Percentiles rank a stretch among this genome's conserved stretches.
These are phyloP conservation scores for Xerocomellus intermedius DNA, from an alignment of 768 basidiomycete species.

Conservation along the genomic window DNA sequence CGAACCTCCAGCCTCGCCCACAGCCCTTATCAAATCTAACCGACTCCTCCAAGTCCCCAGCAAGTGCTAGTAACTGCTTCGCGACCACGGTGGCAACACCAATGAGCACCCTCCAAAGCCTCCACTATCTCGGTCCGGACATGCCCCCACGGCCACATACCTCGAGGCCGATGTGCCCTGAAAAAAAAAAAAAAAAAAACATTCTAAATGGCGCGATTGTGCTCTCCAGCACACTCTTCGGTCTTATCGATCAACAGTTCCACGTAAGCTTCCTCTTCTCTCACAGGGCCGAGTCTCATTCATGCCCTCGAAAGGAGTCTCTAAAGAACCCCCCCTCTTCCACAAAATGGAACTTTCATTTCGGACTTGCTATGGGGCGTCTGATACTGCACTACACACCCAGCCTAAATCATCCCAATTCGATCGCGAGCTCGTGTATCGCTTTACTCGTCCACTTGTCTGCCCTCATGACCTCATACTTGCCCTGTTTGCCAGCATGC, in stretches of 20 bases:
- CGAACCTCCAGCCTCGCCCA: neutral
- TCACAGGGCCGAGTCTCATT: neutral
- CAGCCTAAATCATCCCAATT: conserved; percentile 9
- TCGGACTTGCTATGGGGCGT: conserved; percentile 1
- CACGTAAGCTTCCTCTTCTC: neutral
- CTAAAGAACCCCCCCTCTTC: conserved; percentile 2
- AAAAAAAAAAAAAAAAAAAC: too few species aligned
- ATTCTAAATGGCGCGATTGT: too few species aligned
- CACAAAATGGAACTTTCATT: conserved; percentile 19
- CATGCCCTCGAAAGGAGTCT: neutral
- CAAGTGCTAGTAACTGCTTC: neutral
- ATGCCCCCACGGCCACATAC: neutral
- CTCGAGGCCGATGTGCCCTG: too few species aligned
- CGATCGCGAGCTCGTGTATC: neutral
- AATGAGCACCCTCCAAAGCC: conserved; percentile 1
- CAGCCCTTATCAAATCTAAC: neutral
- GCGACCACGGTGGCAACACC: conserved; percentile 9
- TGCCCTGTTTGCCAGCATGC: neutral
- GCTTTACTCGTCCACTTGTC: neutral
- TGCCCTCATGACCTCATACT: conserved; percentile 2
- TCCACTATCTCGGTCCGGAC: conserved; percentile 1
- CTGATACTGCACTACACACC: neutral
- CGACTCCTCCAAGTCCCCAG: too few species aligned
- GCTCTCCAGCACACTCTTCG: too few species aligned
- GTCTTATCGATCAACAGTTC: neutral